phyloP scores from a whole-genome alignment of 768 basidiomycete genomes.

The Suillus fuscotomentosus region DNA sequence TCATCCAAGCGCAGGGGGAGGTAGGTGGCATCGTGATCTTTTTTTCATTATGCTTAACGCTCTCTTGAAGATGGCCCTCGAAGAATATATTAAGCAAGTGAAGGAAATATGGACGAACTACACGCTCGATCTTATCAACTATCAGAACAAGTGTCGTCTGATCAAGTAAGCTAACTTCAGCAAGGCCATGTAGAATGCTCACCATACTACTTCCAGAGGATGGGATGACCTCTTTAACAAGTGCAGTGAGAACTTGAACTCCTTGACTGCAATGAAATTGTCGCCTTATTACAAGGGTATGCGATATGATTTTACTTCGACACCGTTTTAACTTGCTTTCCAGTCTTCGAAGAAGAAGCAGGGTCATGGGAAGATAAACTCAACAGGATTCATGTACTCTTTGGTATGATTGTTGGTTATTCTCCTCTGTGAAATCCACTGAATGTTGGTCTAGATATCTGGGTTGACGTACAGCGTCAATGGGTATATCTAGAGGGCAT shows the following conservation, averaged over 20 bases:
- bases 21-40: slow-evolving; percentile 35
- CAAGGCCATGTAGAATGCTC: neutral
- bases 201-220: slow-evolving; percentile 49
- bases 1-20: slow-evolving; percentile 97
- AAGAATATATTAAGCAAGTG: slow-evolving; percentile 95
- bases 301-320: slow-evolving; percentile 5
- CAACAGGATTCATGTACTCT: slow-evolving; percentile 94
- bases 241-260: slow-evolving; percentile 96
- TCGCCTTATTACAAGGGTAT: slow-evolving; percentile 97
- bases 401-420: slow-evolving; percentile 55
- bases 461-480: slow-evolving; percentile 99
- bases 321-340: slow-evolving; percentile 7
- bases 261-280: slow-evolving; percentile 93
- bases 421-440: neutral
- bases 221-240: slow-evolving; percentile 98
- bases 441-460: slow-evolving; percentile 64
- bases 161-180: slow-evolving; percentile 57
- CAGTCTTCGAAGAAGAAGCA: slow-evolving; percentile 92
- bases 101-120: slow-evolving; percentile 97
- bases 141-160: slow-evolving; percentile 97
- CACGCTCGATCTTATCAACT: slow-evolving; percentile 93
- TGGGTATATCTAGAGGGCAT: slow-evolving; percentile 99
- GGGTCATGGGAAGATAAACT: slow-evolving; percentile 96
- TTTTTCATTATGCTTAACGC: slow-evolving; percentile 9
- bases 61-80: slow-evolving; percentile 77